Base-by-base conservation (phyloP, 2,329 filamentous ascomycete genomes). In the Aspergillus brasiliensis region DNA sequence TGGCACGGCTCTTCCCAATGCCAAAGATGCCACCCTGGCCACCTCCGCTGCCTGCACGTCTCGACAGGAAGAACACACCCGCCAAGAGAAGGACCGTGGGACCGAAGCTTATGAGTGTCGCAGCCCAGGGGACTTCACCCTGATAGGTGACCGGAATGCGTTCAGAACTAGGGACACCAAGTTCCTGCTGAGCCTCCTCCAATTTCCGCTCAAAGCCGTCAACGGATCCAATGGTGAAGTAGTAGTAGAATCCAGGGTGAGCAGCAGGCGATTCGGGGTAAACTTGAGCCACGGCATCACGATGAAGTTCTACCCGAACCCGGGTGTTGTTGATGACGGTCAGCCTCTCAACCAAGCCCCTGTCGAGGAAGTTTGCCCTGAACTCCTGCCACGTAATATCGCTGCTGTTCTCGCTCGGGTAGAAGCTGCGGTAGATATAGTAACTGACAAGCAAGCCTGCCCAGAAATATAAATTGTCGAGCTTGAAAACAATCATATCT, bases 301-400 rank as follows among this genome's bases (percentile, higher is more conserved):
- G 88, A 74, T 96, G 88, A 51, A 95, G 82, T 66, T 91, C 86
- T 31, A 97, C 91, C 57, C 90, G 86, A 48, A 98, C 95, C 62
- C 86, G 86, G 69, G 86, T 88, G 64, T 88, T 86, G 68, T 92
- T 88, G 54, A 97, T 85, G 34, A 96, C 88, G 17, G 88, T 88
- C 67, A 99, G 84, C 81, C 93, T 97, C 79, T 97, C 91, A 19
- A 99, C 93, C 23, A 99, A 84, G 7, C 95, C 95, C 82, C 96
- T 97, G 78, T 97, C 92, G 62, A 99, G 83, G 82, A 97, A 98
- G 31, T 92, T 95, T 68, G 87, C 93, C 64, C 91, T 84, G 79
- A 99, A 91, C 79, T 99, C 95, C 78, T 99, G 93, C 91, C 92
- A 99, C 57, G 95, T 98, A 60, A 99, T 97, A 73, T 99, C 94